Evolutionary conservation across 345 rosid species (phyloP), one percentile per base, ranked within the genome.

Genomic region (Populus simonii): DNA sequence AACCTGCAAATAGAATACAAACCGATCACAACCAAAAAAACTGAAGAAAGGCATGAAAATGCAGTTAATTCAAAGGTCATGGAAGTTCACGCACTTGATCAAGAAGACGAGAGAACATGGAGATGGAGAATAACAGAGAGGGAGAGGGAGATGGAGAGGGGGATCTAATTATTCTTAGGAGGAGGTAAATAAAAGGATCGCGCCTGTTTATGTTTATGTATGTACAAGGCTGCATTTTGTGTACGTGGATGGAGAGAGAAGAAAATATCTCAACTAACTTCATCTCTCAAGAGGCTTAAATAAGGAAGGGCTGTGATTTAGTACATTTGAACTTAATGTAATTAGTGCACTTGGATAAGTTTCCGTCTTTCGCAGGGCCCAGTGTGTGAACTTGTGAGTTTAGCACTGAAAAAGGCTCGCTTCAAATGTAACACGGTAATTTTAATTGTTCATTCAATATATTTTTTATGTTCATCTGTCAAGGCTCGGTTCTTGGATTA

Each of bases 201-300:
- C 59, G n/a, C 4, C 65, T 59, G 65, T 59, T 23, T 4, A 8
- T 59, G 65, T 59, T 23, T 4, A 8, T 23, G 65, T 0, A 59
- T 0, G 23, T 57, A 59, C 4, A 23, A 59, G 11, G 65, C 65
- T 59, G 15, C 7, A n/a, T 25, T 3, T 59, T 59, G 29, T n/a
- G 27, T 23, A 59, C 23, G 67, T 20, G 47, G 9, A 35, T 18
- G 22, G 76, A 77, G 74, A 70, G 80, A 70, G 70, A 70, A 31
- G 68, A 38, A 70, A 77, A 70, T 61, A 61, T 77, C 70, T 61
- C 1, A 43, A 2, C 27, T 29, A 25, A 20, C 79, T 59, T 29
- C 57, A 59, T 3, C 41, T 13, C 13, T 12, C 8, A 8, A 2
- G 41, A 5, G 6, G 49, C 17, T 7, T 17, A 6, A 51, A 67